Evolutionary conservation across 352 stramenopile species (phyloP).

Genomic region (Phytophthora gonapodyides): DNA sequence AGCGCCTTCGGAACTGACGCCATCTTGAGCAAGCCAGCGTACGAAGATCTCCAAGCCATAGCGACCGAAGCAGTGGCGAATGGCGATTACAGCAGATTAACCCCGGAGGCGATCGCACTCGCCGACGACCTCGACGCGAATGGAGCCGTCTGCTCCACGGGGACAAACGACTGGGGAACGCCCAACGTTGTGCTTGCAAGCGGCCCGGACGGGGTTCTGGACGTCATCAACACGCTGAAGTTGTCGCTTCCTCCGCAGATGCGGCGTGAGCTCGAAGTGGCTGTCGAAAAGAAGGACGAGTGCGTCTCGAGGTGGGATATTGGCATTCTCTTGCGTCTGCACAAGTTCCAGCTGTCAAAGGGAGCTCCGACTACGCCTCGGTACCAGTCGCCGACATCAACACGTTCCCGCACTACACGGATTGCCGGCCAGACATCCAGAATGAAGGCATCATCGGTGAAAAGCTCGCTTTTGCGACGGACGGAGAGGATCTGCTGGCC

Average conservation of each 20-base stretch:
- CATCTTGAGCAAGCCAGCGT: conserved; percentile 25
- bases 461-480: conserved; percentile 16
- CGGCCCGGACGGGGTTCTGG: conserved; percentile 11
- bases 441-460: conserved; percentile 26
- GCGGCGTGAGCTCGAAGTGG: conserved; percentile 22
- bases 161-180: conserved; percentile 27
- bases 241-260: conserved; percentile 25
- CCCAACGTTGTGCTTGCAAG: conserved; percentile 21
- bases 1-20: conserved; percentile 23
- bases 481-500: conserved; percentile 22
- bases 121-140: conserved; percentile 20
- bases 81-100: conserved; percentile 15
- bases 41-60: conserved; percentile 24
- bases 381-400: conserved; percentile 31
- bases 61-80: conserved; percentile 9
- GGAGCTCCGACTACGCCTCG: conserved; percentile 25
- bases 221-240: conserved; percentile 16
- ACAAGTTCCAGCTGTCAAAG: conserved; percentile 30
- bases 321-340: conserved; percentile 22
- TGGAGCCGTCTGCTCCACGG: conserved; percentile 20
- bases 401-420: conserved; percentile 34
- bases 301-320: conserved; percentile 29
- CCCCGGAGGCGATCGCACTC: conserved; percentile 9
- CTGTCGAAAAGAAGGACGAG: conserved; percentile 20
- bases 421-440: conserved; percentile 26